Percentiles rank a stretch among this genome's conserved stretches.
phyloP scores from a whole-genome alignment of 805 yeast genomes.

The Wickerhamiella kurtzmanii region DNA sequence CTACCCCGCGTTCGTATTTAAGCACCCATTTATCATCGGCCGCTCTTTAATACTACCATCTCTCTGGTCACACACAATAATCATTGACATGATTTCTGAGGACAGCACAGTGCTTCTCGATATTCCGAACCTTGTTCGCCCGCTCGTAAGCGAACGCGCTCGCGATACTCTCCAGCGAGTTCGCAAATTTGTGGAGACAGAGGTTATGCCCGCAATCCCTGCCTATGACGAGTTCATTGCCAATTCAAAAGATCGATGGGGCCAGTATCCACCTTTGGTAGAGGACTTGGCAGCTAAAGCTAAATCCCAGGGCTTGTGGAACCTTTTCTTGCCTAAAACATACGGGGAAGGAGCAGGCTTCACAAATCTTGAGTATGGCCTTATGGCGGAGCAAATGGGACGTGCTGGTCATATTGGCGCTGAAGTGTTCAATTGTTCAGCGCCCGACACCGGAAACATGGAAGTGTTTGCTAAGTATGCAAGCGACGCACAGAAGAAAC shows the following conservation, averaged over 20 bases:
- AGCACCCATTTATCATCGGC: background rate
- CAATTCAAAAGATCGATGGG: constrained; percentile 36
- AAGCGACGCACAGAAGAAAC: constrained; percentile 31
- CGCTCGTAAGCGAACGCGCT: constrained; percentile 25
- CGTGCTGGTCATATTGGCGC: constrained; percentile 37
- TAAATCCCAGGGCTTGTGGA: constrained; percentile 42
- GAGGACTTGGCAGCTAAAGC: constrained; percentile 44
- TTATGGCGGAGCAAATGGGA: constrained; percentile 53
- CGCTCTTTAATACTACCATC: background rate
- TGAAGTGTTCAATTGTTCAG: constrained; percentile 45
- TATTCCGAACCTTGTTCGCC: constrained; percentile 9
- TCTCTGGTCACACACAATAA: background rate
- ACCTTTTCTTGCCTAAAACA: constrained; percentile 39
- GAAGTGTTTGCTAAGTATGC: constrained; percentile 31
- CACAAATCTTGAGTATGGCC: constrained; percentile 49
- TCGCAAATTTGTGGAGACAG: constrained; percentile 41
- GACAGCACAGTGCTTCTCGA: background rate
- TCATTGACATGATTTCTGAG: background rate
- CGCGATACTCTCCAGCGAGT: constrained; percentile 26
- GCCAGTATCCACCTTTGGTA: constrained; percentile 32
- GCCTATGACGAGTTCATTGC: constrained; percentile 31
- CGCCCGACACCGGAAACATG: constrained; percentile 60
- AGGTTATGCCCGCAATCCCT: constrained; percentile 44
- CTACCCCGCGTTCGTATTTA: background rate
- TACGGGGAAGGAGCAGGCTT: constrained; percentile 43